A percentile compares a stretch with the other conserved stretches of the same genome.
Conservation (phyloP, 768 basidiomycete species). For the Sarcodon sp. region DNA sequence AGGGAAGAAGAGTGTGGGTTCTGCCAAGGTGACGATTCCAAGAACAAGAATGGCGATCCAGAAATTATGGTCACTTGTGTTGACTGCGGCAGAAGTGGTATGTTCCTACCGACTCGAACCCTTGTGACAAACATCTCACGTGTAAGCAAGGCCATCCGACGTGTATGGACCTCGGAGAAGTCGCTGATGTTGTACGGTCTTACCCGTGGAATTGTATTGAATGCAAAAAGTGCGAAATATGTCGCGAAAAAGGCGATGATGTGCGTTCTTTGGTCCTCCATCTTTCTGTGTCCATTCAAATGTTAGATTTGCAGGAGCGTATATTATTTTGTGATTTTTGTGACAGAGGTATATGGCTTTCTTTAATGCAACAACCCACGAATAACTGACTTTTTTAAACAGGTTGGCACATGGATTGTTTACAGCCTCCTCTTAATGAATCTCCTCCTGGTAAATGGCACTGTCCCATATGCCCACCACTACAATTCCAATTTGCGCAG, state of each 20-base stretch:
- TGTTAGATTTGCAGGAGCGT: conserved; percentile 33
- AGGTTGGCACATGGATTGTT: conserved; percentile 84
- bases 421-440: conserved; percentile 55
- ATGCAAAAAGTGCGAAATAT: conserved; percentile 88
- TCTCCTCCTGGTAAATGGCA: conserved; percentile 71
- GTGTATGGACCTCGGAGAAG: conserved; percentile 56
- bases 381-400: conserved; percentile 2
- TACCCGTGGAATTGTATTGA: conserved; percentile 86
- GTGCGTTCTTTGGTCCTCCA: conserved; percentile 34
- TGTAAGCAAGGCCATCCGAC: conserved; percentile 61
- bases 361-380: conserved; percentile 4
- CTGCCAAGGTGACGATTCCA: conserved; percentile 53
- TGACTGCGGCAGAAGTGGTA: conserved; percentile 78
- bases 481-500: conserved; percentile 3
- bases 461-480: conserved; percentile 49
- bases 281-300: conserved; percentile 10
- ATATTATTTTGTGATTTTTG: conserved; percentile 91
- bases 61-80: conserved; percentile 72
- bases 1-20: conserved; percentile 67
- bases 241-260: conserved; percentile 76
- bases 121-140: background rate
- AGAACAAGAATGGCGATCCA: conserved; percentile 39
- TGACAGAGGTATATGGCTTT: conserved; percentile 56
- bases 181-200: conserved; percentile 46
- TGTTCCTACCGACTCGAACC: conserved; percentile 10